These are phyloP conservation scores for Polychytrium aggregatum DNA, from an alignment of 192 early-diverging fungal genomes.

Conservation along the genomic window DNA sequence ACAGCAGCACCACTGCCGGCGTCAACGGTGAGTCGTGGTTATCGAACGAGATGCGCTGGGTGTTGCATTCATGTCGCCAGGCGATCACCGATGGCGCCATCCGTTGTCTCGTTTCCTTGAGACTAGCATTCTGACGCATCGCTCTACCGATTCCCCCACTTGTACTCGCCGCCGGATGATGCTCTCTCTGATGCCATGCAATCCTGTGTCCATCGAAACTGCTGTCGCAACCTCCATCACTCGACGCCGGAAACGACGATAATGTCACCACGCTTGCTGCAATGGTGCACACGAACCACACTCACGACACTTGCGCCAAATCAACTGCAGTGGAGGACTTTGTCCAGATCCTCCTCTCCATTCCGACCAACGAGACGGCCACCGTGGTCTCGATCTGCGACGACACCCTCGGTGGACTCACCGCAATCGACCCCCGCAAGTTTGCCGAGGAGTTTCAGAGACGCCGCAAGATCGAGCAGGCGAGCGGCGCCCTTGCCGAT, in stretches of 20 bases:
- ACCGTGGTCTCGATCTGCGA: constrained; percentile 36
- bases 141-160: not conserved
- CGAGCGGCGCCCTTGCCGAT: not conserved
- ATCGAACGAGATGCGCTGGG: no score
- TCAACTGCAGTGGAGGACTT: constrained; percentile 35
- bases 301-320: not conserved
- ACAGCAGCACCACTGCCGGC: constrained; percentile 20
- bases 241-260: no score
- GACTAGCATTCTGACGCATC: no score
- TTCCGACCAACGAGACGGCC: constrained; percentile 22
- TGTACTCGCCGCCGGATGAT: not conserved
- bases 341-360: constrained; percentile 34
- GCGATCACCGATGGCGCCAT: no score
- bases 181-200: no score
- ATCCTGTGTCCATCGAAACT: no score
- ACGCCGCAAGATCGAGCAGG: constrained; percentile 24
- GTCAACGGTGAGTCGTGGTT: constrained; percentile 22
- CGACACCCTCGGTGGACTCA: constrained; percentile 38
- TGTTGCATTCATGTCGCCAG: no score
- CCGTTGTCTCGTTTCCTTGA: no score
- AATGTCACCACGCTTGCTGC: no score
- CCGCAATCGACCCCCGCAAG: constrained; percentile 45
- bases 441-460: constrained; percentile 41
- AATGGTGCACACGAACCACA: no score
- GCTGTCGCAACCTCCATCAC: no score